Evolutionary conservation across 257 asterid species (phyloP), one percentile per base, ranked within the genome.

Genomic region (Lantana camara): DNA sequence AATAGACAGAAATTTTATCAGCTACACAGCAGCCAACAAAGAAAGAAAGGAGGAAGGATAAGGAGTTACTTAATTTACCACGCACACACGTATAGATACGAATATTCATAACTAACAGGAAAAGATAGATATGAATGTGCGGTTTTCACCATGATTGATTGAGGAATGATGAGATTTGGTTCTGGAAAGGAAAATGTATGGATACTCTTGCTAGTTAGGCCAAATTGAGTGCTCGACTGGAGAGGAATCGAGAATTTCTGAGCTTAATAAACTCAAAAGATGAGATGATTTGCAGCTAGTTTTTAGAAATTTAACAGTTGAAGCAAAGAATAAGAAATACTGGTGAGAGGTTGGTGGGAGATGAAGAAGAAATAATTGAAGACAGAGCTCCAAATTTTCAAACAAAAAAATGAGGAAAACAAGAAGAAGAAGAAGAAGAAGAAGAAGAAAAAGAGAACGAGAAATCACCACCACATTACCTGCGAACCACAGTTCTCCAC

Each of bases 391-490:
- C 7, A 13, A 40, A 42, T 45, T 56, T 14, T 21, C 16, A 22
- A 51, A 32, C 22, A 29, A 30, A 32, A n/a, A n/a, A n/a, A n/a
- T n/a, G n/a, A n/a, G n/a, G n/a, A n/a, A n/a, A n/a, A n/a, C n/a
- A n/a, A n/a, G n/a, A n/a, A n/a, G n/a, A 20, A 22, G 32, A 22
- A 23, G 37, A 21, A 15, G 6, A 47, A 46, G 14, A 13, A 21
- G 24, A 15, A 44, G 17, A 42, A 30, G 13, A 24, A 13, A 29
- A 20, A 11, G 11, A 45, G 37, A 35, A 64, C n/a, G n/a, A 13
- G 23, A 35, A 58, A 46, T 49, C 44, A 6, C 22, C 58, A 29
- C 48, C 65, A 32, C 68, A 68, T 64, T 52, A 77, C 82, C 82
- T 67, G 73, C 52, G 63, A 76, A 55, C 12, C 46, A 27, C 12